Evolutionary conservation across 257 asterid species (phyloP).

Genomic region (Capsicum pubescens): DNA sequence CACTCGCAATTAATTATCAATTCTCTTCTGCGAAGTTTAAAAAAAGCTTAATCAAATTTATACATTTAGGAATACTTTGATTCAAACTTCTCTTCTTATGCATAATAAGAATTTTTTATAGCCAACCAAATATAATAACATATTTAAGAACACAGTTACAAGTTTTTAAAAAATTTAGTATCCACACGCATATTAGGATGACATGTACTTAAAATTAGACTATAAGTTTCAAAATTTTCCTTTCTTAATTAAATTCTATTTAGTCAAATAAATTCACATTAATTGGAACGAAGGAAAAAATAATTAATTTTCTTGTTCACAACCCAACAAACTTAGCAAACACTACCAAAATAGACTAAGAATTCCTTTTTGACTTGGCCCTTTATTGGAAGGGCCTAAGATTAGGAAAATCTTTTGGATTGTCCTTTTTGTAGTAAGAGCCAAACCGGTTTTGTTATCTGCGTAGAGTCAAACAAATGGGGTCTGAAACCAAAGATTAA

Average conservation of each 20-base stretch:
- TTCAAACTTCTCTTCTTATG: not conserved
- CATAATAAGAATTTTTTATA: not conserved
- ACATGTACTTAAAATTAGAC: not conserved
- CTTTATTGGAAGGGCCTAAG: not conserved
- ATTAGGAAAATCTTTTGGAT: conserved; percentile 18
- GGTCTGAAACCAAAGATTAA: conserved; percentile 24
- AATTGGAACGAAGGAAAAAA: not conserved
- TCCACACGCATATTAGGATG: not conserved
- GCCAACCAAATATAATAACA: not conserved
- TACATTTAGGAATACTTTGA: not conserved
- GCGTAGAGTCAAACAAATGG: not conserved
- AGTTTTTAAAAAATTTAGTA: not conserved
- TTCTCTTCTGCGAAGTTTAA: not conserved
- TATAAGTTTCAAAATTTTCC: not conserved
- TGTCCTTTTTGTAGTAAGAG: not conserved
- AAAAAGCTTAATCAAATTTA: not conserved
- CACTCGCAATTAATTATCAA: not conserved
- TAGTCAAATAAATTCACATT: not conserved
- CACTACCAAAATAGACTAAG: conserved; percentile 10
- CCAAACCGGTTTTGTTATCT: conserved; percentile 13
- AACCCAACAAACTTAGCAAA: not conserved
- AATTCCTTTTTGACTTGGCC: conserved; percentile 30
- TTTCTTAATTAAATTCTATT: not conserved
- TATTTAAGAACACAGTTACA: not conserved
- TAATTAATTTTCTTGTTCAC: not conserved